phyloP scores from a whole-genome alignment of 352 stramenopile species.

The Phytophthora chlamydospora region DNA sequence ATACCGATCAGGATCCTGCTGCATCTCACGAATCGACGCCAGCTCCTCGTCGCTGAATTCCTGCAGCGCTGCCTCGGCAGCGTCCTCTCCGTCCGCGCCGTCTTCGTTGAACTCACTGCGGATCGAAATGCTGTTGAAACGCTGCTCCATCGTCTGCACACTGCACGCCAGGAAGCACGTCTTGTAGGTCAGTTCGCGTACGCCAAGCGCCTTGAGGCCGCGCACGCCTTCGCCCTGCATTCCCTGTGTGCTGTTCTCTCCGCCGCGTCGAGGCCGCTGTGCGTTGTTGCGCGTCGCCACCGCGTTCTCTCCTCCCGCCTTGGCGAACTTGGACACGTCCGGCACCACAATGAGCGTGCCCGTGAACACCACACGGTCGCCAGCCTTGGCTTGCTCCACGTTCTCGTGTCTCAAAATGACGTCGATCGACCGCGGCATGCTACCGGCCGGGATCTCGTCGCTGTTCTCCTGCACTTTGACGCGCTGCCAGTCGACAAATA shows the following conservation, averaged over 20 bases:
- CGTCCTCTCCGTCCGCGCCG: slow-evolving; percentile 37
- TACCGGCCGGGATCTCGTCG: slow-evolving; percentile 98
- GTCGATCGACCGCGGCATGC: slow-evolving; percentile 97
- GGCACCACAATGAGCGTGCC: slow-evolving; percentile 96
- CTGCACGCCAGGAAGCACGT: slow-evolving; percentile 97
- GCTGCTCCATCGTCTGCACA: slow-evolving; percentile 92
- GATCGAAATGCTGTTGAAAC: slow-evolving; percentile 89
- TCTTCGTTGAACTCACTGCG: slow-evolving; percentile 76
- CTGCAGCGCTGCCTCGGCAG: slow-evolving; percentile 32
- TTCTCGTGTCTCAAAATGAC: slow-evolving; percentile 98
- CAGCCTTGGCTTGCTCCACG: slow-evolving; percentile 96
- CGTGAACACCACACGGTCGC: slow-evolving; percentile 95
- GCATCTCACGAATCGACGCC: slow-evolving; percentile 93
- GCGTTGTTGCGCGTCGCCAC: slow-evolving; percentile 53
- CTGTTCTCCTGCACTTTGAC: slow-evolving; percentile 99
- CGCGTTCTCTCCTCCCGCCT: slow-evolving; percentile 69
- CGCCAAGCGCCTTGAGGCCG: slow-evolving; percentile 95
- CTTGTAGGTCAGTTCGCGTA: slow-evolving; percentile 98
- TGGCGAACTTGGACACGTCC: slow-evolving; percentile 93
- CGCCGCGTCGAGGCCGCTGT: slow-evolving; percentile 34
- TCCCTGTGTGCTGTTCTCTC: slow-evolving; percentile 78
- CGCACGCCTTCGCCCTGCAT: slow-evolving; percentile 93
- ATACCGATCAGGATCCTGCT: slow-evolving; percentile 90
- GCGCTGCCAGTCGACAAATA: slow-evolving; percentile 99
- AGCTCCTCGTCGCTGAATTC: slow-evolving; percentile 95